Percentiles rank a stretch among this genome's conserved stretches.
These are phyloP conservation scores for Russula sp. DNA, from an alignment of 768 basidiomycete species.

Conservation along the genomic window DNA sequence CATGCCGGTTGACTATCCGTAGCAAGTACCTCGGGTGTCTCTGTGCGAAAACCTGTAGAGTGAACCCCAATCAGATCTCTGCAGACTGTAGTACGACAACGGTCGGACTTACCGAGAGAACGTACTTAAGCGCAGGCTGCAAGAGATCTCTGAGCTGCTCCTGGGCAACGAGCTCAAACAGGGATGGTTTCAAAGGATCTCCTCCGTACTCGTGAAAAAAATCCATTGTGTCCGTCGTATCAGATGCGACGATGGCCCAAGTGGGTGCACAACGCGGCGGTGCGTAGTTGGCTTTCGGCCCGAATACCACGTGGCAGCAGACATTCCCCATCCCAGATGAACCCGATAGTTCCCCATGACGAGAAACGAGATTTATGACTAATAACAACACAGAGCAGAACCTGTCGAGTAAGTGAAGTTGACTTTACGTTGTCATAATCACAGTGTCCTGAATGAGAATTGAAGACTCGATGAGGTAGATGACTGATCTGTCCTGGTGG, in stretches of 20 bases:
- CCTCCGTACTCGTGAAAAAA: slow-evolving; percentile 74
- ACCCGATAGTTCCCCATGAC: no score
- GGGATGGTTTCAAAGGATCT: slow-evolving; percentile 68
- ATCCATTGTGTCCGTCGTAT: slow-evolving; percentile 46
- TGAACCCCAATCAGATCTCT: neutral
- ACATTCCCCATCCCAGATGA: no score
- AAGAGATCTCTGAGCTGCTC: slow-evolving; percentile 89
- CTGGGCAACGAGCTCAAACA: slow-evolving; percentile 91
- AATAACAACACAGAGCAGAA: no score
- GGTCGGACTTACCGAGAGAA: slow-evolving; percentile 63
- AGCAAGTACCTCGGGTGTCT: slow-evolving; percentile 89
- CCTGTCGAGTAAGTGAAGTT: no score
- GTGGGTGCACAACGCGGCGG: no score
- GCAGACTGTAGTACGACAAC: neutral
- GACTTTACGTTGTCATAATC: neutral
- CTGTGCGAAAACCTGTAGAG: slow-evolving; percentile 82
- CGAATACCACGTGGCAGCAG: no score
- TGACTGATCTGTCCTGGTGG: neutral
- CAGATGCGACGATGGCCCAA: neutral
- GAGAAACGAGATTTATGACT: no score
- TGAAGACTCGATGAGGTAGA: neutral
- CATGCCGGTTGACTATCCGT: slow-evolving; percentile 87
- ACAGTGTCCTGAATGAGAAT: neutral
- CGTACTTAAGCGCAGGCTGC: slow-evolving; percentile 93
- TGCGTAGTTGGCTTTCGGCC: neutral